These are phyloP conservation scores for Cyclotella sp. DNA, from an alignment of 108 stramenopile species.

Conservation along the genomic window DNA sequence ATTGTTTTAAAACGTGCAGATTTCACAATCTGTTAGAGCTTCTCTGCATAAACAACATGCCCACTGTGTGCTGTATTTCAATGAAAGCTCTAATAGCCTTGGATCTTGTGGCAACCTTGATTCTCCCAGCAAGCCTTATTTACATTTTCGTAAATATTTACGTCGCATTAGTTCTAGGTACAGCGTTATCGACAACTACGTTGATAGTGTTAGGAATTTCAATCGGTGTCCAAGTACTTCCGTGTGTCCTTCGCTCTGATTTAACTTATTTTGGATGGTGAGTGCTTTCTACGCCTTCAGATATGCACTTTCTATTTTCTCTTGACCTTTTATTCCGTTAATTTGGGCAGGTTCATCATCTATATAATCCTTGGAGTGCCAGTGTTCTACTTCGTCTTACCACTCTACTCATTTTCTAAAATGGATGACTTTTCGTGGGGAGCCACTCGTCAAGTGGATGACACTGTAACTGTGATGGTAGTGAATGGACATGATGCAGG, in stretches of 20 bases:
- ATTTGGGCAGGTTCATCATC: slow-evolving; percentile 54
- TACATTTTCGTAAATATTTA: slow-evolving; percentile 33
- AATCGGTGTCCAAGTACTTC: too few relatives aligned
- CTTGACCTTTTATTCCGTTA: slow-evolving; percentile 47
- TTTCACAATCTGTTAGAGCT: slow-evolving; percentile 54
- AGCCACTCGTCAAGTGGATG: too few relatives aligned
- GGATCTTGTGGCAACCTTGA: slow-evolving; percentile 50
- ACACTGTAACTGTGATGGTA: too few relatives aligned
- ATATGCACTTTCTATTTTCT: slow-evolving; percentile 45
- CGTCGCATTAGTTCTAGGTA: slow-evolving; percentile 27
- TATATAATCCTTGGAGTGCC: slow-evolving; percentile 52
- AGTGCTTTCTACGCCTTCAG: too few relatives aligned
- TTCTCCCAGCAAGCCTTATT: slow-evolving; percentile 46
- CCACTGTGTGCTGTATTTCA: slow-evolving; percentile 43
- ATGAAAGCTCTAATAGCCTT: slow-evolving; percentile 47
- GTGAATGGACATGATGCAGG: too few relatives aligned
- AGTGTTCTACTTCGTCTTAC: slow-evolving; percentile 62
- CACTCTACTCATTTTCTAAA: slow-evolving; percentile 57
- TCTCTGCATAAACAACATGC: slow-evolving; percentile 33
- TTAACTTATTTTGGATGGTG: too few relatives aligned
- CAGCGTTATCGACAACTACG: slow-evolving; percentile 31
- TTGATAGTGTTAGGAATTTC: slow-evolving; percentile 47
- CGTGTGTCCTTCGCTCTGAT: too few relatives aligned
- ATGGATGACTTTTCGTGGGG: slow-evolving; percentile 70
- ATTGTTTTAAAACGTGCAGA: too few relatives aligned